phyloP scores from a whole-genome alignment of 2,329 filamentous ascomycete species.

The Pleoardoris graminearum region DNA sequence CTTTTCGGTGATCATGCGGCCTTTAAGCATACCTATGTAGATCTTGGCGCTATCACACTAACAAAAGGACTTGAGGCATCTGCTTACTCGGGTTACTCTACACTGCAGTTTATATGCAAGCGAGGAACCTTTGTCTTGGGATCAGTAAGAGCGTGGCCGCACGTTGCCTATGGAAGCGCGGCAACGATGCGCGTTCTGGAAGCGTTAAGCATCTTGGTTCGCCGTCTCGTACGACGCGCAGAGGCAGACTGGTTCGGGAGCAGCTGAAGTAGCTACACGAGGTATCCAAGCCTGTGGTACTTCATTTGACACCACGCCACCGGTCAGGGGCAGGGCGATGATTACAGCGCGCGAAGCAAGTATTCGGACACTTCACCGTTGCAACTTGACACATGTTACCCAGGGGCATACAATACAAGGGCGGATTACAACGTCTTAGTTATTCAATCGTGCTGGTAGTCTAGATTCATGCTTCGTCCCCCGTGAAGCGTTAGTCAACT shows the following conservation, averaged over 20 bases:
- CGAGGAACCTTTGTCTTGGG: background rate
- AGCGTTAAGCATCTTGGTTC: background rate
- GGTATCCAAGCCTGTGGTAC: background rate
- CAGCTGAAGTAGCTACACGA: background rate
- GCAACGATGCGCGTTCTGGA: background rate
- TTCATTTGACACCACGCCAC: background rate
- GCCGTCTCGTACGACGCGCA: background rate
- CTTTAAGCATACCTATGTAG: background rate
- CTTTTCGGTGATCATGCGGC: background rate
- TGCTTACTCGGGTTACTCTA: background rate
- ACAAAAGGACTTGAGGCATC: background rate
- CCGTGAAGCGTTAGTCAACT: too few species aligned
- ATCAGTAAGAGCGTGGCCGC: background rate
- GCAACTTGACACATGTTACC: too few species aligned
- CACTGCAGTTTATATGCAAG: background rate
- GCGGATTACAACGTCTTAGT: too few species aligned
- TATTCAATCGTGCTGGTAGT: too few species aligned
- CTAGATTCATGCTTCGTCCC: too few species aligned
- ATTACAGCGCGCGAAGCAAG: too few species aligned
- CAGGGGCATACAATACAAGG: too few species aligned
- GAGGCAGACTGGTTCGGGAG: background rate
- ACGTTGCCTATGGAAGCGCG: slow-evolving; percentile 5
- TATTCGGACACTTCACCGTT: too few species aligned
- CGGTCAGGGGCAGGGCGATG: background rate
- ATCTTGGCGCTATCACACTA: too few species aligned